phyloP scores from a whole-genome alignment of 1,284 basidiomycete genomes.

The Trametes versicolor region DNA sequence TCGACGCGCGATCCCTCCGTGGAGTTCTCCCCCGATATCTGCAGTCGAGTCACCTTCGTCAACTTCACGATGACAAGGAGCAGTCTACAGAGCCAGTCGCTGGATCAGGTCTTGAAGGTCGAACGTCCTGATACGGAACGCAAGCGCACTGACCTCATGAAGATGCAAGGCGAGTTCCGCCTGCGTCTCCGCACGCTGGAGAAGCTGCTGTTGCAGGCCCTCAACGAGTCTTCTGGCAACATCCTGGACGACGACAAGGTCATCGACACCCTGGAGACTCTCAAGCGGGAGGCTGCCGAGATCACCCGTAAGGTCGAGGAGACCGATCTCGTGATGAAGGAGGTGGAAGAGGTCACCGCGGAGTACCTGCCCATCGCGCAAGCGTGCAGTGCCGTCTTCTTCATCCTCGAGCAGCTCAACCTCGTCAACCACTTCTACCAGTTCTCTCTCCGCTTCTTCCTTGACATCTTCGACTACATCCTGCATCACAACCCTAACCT shows the following conservation, averaged over 20 bases:
- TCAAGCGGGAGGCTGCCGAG: slow-evolving; percentile 97
- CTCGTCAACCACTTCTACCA: slow-evolving; percentile 98
- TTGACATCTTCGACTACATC: slow-evolving; percentile 97
- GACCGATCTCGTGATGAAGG: slow-evolving; percentile 95
- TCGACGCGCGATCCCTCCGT: slow-evolving; percentile 97
- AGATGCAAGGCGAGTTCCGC: slow-evolving; percentile 98
- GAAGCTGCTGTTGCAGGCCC: slow-evolving; percentile 91
- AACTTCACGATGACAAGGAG: slow-evolving; percentile 99
- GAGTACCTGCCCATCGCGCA: slow-evolving; percentile 96
- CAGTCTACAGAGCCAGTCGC: slow-evolving; percentile 97
- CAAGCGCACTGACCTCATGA: slow-evolving; percentile 98
- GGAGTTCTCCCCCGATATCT: slow-evolving; percentile 98
- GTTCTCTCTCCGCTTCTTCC: slow-evolving; percentile 97
- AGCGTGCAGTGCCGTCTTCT: slow-evolving; percentile 97
- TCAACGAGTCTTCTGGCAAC: slow-evolving; percentile 97
- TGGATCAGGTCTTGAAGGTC: slow-evolving; percentile 96
- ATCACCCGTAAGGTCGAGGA: slow-evolving; percentile 98
- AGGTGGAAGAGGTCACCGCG: slow-evolving; percentile 95
- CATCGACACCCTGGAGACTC: slow-evolving; percentile 95
- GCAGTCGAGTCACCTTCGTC: slow-evolving; percentile 98
- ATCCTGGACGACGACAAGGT: slow-evolving; percentile 99
- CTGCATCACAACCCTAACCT: slow-evolving; percentile 93
- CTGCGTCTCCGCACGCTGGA: slow-evolving; percentile 94
- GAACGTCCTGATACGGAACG: slow-evolving; percentile 97
- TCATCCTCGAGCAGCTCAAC: slow-evolving; percentile 95